Evolutionary conservation across 1,139 yeast species (phyloP).

Genomic region (Pichia kudriavzevii): DNA sequence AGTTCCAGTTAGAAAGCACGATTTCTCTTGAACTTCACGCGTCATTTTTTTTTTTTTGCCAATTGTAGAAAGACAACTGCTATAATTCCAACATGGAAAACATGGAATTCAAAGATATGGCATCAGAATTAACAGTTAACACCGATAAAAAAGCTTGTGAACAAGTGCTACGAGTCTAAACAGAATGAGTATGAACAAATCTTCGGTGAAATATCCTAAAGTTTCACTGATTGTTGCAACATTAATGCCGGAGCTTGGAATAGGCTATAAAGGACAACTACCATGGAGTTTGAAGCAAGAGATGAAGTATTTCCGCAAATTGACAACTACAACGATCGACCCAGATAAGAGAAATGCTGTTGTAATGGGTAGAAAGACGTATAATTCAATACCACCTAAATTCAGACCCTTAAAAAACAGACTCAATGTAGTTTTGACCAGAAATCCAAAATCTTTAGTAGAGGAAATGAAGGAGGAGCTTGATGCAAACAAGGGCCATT

Average conservation of each 20-base stretch:
- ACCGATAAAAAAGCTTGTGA: no score
- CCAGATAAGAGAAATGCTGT: conserved; percentile 57
- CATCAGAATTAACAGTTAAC: no score
- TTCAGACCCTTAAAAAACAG: conserved; percentile 81
- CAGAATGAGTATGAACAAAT: no score
- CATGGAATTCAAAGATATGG: no score
- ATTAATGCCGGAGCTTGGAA: conserved; percentile 69
- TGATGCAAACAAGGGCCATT: conserved; percentile 17
- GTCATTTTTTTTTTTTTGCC: no score
- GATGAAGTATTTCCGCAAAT: conserved; percentile 74
- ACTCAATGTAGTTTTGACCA: conserved; percentile 66
- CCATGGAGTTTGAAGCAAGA: conserved; percentile 89
- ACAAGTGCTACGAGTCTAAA: no score
- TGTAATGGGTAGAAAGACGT: conserved; percentile 92
- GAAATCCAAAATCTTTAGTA: conserved; percentile 29
- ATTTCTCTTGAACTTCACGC: no score
- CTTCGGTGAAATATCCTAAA: conserved; percentile 26
- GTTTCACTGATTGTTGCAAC: conserved; percentile 79
- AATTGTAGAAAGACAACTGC: no score
- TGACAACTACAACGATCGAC: conserved; percentile 44
- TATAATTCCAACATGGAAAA: no score
- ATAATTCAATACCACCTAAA: conserved; percentile 84
- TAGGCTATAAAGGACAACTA: conserved; percentile 70
- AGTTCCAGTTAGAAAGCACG: no score
- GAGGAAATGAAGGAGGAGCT: conserved; percentile 21